A percentile compares a stretch with the other conserved stretches of the same genome.
Evolutionary conservation across 176 grass and related monocot species (phyloP).

Genomic region (Chrysopogon serrulatus): DNA sequence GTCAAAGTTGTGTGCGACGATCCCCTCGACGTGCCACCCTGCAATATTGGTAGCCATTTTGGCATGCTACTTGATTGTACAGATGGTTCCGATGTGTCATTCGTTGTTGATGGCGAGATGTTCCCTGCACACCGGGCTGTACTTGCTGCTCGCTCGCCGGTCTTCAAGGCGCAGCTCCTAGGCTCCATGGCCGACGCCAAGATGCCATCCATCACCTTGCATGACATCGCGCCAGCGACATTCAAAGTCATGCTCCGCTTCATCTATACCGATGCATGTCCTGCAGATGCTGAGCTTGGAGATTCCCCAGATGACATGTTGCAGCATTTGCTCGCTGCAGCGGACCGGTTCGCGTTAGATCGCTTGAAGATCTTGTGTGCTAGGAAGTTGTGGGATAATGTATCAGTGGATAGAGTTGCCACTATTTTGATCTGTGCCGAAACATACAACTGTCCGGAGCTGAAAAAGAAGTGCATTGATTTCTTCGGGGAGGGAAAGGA

Average conservation of each 20-base stretch:
- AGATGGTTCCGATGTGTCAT: no score
- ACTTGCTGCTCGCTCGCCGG: no score
- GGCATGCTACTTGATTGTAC: no score
- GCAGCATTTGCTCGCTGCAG: not conserved
- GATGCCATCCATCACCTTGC: not conserved
- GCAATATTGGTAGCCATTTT: no score
- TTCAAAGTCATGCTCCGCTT: slow-evolving; percentile 47
- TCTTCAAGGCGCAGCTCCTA: no score
- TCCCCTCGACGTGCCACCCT: no score
- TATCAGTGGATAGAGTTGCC: not conserved
- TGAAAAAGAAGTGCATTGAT: not conserved
- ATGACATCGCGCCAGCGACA: not conserved
- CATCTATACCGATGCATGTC: slow-evolving; percentile 44
- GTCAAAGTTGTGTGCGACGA: no score
- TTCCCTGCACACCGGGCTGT: no score
- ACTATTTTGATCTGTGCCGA: not conserved
- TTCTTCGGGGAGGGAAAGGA: not conserved
- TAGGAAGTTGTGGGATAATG: not conserved
- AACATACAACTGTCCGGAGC: not conserved
- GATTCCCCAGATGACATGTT: not conserved
- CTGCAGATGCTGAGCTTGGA: not conserved
- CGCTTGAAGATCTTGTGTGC: not conserved
- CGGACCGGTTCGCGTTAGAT: not conserved
- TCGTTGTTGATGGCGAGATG: no score
- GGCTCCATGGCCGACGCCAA: not conserved